Evolutionary conservation across 2,329 filamentous ascomycete species (phyloP).

Genomic region (Xylaria digitata): DNA sequence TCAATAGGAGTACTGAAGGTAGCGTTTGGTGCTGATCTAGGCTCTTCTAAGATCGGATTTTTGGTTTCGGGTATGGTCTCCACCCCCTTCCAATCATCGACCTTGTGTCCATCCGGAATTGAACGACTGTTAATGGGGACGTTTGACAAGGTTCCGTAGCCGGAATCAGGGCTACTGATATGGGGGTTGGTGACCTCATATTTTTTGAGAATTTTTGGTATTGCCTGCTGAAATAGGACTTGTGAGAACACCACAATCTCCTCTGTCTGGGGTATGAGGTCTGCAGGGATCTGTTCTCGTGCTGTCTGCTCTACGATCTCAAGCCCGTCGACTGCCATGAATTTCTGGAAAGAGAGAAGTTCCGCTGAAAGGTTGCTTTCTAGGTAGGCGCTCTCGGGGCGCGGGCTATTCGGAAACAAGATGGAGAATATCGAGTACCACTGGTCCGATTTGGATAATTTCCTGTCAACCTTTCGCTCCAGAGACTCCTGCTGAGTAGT

Average conservation of each 20-base stretch:
- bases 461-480: constrained; percentile 31
- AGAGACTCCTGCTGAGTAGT: constrained; percentile 28
- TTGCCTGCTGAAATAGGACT: constrained; percentile 16
- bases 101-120: neutral
- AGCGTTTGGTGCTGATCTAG: too few species aligned
- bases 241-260: constrained; percentile 15
- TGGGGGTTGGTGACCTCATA: constrained; percentile 8
- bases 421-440: constrained; percentile 39
- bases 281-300: constrained; percentile 12
- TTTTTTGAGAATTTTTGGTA: constrained; percentile 16
- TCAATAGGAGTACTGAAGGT: too few species aligned
- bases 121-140: neutral
- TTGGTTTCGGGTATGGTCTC: neutral
- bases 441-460: constrained; percentile 35
- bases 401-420: constrained; percentile 34
- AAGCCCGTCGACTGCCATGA: constrained; percentile 21
- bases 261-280: constrained; percentile 12
- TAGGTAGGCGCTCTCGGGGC: constrained; percentile 2
- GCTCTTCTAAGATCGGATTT: neutral
- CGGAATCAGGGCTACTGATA: constrained; percentile 6
- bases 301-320: constrained; percentile 18
- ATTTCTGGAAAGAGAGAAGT: constrained; percentile 13
- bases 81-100: constrained; percentile 1
- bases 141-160: constrained; percentile 2
- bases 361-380: constrained; percentile 14